Conservation (phyloP, 257 asterid species). For the Scutellaria barbata region DNA sequence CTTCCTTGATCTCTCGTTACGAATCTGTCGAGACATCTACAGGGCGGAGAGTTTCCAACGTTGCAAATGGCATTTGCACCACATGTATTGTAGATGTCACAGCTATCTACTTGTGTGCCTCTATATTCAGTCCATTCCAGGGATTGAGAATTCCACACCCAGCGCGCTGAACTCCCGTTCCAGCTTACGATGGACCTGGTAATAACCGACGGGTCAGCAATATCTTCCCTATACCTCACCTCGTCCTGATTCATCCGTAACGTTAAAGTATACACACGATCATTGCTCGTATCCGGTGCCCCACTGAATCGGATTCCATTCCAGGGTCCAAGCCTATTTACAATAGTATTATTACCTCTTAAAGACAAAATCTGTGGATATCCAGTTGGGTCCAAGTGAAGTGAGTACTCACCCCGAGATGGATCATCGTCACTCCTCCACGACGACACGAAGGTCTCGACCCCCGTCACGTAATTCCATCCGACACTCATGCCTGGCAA, state of each 20-base stretch:
- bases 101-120: conserved; percentile 26
- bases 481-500: conserved; percentile 56
- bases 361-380: conserved; percentile 36
- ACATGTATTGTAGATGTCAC: conserved; percentile 48
- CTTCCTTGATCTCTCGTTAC: conserved; percentile 27
- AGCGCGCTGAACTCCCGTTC: conserved; percentile 12
- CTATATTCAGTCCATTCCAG: conserved; percentile 35
- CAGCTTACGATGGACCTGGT: conserved; percentile 13
- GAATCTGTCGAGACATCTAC: conserved; percentile 48
- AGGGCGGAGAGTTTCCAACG: conserved; percentile 27
- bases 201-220: conserved; percentile 8
- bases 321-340: conserved; percentile 48
- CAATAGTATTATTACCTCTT: neutral
- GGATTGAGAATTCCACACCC: conserved; percentile 38
- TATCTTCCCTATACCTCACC: neutral
- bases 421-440: conserved; percentile 55
- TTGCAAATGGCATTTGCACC: conserved; percentile 48
- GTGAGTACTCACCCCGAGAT: conserved; percentile 39
- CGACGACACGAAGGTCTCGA: conserved; percentile 41
- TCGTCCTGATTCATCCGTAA: conserved; percentile 27
- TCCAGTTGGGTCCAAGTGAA: conserved; percentile 39
- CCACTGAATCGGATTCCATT: conserved; percentile 48
- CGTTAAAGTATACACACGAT: neutral
- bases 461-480: conserved; percentile 35
- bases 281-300: neutral